Evolutionary conservation across 345 rosid species (phyloP).

Genomic region (Populus euphratica): DNA sequence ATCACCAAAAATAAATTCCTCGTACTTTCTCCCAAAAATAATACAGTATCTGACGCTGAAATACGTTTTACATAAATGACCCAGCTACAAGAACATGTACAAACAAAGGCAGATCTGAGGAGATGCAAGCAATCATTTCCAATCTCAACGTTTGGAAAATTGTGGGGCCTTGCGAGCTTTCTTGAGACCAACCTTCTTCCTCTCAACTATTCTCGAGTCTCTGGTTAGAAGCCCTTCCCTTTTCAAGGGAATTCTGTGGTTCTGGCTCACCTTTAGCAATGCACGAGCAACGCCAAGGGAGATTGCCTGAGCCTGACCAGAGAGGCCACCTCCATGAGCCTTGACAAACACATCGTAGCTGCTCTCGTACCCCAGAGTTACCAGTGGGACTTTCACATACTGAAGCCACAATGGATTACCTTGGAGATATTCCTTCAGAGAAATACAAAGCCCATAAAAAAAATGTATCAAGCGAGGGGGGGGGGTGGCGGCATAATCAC

Average conservation of each 20-base stretch:
- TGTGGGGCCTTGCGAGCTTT: conserved; percentile 97
- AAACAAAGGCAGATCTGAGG: neutral
- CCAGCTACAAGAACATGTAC: neutral
- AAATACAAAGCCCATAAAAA: conserved; percentile 1
- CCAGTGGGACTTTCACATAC: conserved; percentile 72
- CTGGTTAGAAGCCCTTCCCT: conserved; percentile 82
- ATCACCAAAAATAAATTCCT: neutral
- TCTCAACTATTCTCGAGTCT: conserved; percentile 83
- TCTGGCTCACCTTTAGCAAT: conserved; percentile 65
- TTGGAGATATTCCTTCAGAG: conserved; percentile 80
- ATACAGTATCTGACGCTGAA: neutral
- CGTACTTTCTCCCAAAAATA: neutral
- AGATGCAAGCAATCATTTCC: neutral
- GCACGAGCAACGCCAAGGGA: conserved; percentile 90
- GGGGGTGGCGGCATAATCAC: neutral
- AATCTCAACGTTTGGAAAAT: conserved; percentile 71
- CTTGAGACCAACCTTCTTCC: conserved; percentile 93
- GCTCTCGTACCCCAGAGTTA: conserved; percentile 73
- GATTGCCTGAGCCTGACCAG: conserved; percentile 97
- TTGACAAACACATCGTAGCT: conserved; percentile 86
- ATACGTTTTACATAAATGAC: neutral
- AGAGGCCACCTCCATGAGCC: conserved; percentile 92
- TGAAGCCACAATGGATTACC: conserved; percentile 97
- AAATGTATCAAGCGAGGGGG: neutral
- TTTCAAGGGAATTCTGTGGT: conserved; percentile 68